phyloP scores from a whole-genome alignment of 164 flowering plant genomes.

The Annona squamosa region DNA sequence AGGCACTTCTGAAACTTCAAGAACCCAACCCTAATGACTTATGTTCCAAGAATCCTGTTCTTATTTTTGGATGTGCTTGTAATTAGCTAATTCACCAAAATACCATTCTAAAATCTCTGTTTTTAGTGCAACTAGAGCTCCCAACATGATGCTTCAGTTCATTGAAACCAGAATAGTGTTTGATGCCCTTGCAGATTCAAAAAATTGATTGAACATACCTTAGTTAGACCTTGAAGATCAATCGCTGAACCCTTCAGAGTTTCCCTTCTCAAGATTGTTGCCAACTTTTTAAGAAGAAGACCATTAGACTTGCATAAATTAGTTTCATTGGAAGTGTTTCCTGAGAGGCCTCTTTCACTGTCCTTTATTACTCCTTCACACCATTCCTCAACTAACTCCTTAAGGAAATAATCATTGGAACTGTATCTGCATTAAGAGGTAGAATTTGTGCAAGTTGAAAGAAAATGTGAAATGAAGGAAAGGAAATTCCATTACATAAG shows the following conservation, averaged over 20 bases:
- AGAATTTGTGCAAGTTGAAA: background rate
- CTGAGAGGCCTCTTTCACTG: constrained; percentile 24
- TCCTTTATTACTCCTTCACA: constrained; percentile 81
- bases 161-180: background rate
- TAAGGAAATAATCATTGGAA: constrained; percentile 75
- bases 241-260: constrained; percentile 36
- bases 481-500: background rate
- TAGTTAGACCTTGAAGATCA: constrained; percentile 71
- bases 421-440: constrained; percentile 49
- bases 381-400: constrained; percentile 86
- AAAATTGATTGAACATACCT: constrained; percentile 32
- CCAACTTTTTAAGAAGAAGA: constrained; percentile 71
- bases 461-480: background rate
- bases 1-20: background rate
- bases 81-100: background rate
- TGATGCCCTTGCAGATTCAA: background rate
- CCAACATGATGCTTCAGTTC: background rate
- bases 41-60: background rate
- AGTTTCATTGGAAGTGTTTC: constrained; percentile 18
- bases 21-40: background rate
- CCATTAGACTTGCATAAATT: constrained; percentile 33
- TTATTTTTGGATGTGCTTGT: background rate
- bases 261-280: constrained; percentile 53
- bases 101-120: background rate
- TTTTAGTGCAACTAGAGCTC: background rate